A percentile compares a stretch with the other conserved stretches of the same genome.
Conservation (phyloP, 805 yeast genomes). For the Isabelozyma gotoi region DNA sequence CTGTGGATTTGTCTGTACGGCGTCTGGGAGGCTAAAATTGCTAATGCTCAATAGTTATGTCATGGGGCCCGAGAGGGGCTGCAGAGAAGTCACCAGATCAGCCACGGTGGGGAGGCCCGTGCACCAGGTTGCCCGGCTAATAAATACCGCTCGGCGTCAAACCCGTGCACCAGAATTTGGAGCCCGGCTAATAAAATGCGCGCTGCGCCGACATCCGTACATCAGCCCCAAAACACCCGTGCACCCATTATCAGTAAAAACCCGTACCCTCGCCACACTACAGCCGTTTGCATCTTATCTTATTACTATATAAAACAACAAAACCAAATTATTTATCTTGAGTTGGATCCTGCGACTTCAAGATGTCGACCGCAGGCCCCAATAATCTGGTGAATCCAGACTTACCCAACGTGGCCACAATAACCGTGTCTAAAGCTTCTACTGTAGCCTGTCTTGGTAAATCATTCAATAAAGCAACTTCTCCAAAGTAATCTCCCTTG, state of each 20-base stretch:
- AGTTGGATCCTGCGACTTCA: conserved; percentile 85
- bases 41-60: too few relatives aligned
- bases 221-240: too few relatives aligned
- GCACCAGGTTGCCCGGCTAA: too few relatives aligned
- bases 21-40: background rate
- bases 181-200: too few relatives aligned
- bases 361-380: conserved; percentile 91
- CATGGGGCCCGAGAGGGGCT: too few relatives aligned
- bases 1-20: background rate
- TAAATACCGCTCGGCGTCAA: too few relatives aligned
- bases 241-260: too few relatives aligned
- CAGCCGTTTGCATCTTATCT: background rate
- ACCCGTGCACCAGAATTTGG: too few relatives aligned
- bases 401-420: conserved; percentile 90
- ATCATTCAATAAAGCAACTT: conserved; percentile 88
- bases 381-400: conserved; percentile 89
- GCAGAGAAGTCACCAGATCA: too few relatives aligned
- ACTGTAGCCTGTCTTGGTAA: conserved; percentile 94
- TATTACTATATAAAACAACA: background rate
- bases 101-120: too few relatives aligned
- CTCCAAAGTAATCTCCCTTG: conserved; percentile 95
- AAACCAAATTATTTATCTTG: background rate
- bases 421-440: conserved; percentile 67
- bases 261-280: background rate
- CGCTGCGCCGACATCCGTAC: too few relatives aligned